Evolutionary conservation across 2,329 filamentous ascomycete species (phyloP), one percentile per base, ranked within the genome.

Genomic region (Ophiostoma ips): DNA sequence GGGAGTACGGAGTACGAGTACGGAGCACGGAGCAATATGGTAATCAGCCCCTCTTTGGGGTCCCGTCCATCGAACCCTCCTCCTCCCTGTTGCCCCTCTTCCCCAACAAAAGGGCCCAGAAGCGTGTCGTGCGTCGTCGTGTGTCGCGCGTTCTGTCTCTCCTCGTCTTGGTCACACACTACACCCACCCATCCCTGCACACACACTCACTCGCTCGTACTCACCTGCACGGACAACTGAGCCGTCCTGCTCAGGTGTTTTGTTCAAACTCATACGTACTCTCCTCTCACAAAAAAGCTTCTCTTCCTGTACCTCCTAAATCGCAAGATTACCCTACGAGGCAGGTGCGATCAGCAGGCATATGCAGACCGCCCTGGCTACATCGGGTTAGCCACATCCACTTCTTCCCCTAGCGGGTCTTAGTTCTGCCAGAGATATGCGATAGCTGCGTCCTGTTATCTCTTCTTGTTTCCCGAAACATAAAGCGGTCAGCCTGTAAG

Each of bases 21-120:
- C n/a, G n/a, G n/a, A n/a, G n/a, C n/a, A n/a, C n/a, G n/a, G n/a
- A n/a, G n/a, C n/a, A n/a, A n/a, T n/a, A 28, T 41, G 21, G 10
- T 41, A 28, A 41, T 41, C 38, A 44, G 28, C 41, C 41, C 41
- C 41, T 44, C 41, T 44, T 44, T 44, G 36, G 36, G 6, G 16
- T 19, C n/a, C 28, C 43, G 21, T 12, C 21, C 21, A 6, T 8
- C 38, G 6, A n/a, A 19, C 19, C 33, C 15, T 34, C 33, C 15
- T 37, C 37, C 15, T 40, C 21, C 37, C 38, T 28, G 9, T 15
- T n/a, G 5, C 4, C 6, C 7, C 19, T 19, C 8, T 13, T 7
- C n/a, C 19, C n/a, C 36, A n/a, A 37, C n/a, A 16, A 16, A 36
- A 18, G 36, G 5, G 24, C 24, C 24, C 24, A 28, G 24, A 28